phyloP scores from a whole-genome alignment of 257 asterid genomes.

The Gentiana dahurica region DNA sequence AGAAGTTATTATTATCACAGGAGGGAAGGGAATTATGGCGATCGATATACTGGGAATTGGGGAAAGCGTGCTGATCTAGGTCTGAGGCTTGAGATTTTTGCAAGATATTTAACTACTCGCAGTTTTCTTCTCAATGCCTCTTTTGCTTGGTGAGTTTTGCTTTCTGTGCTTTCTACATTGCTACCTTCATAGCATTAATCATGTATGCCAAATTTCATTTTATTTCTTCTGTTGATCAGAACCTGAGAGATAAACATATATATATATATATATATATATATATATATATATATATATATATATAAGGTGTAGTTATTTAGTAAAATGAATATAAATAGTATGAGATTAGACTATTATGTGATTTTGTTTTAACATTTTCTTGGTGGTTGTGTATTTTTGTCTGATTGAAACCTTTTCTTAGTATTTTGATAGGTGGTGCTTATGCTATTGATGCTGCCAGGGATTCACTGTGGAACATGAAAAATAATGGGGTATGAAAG shows the following conservation, averaged over 20 bases:
- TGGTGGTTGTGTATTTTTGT: neutral
- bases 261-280: no score
- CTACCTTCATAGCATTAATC: no score
- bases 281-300: no score
- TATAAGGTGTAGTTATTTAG: no score
- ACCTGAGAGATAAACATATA: neutral
- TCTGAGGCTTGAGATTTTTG: constrained; percentile 42
- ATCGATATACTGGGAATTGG: constrained; percentile 30
- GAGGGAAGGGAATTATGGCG: constrained; percentile 17
- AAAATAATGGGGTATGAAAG: constrained; percentile 57
- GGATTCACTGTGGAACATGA: constrained; percentile 61
- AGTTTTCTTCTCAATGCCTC: constrained; percentile 63
- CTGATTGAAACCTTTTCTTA: constrained; percentile 22
- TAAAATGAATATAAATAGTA: no score
- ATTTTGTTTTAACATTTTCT: neutral
- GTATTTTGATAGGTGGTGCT: constrained; percentile 57
- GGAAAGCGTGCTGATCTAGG: constrained; percentile 17
- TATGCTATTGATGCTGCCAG: constrained; percentile 42
- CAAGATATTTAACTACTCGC: constrained; percentile 48
- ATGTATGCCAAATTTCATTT: neutral
- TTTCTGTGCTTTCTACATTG: neutral
- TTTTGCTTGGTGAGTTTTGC: constrained; percentile 47
- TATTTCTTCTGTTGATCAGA: no score
- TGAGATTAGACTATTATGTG: neutral
- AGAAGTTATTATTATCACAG: no score